Evolutionary conservation across 257 asterid genomes (phyloP).

Genomic region (Nicotiana sylvestris): DNA sequence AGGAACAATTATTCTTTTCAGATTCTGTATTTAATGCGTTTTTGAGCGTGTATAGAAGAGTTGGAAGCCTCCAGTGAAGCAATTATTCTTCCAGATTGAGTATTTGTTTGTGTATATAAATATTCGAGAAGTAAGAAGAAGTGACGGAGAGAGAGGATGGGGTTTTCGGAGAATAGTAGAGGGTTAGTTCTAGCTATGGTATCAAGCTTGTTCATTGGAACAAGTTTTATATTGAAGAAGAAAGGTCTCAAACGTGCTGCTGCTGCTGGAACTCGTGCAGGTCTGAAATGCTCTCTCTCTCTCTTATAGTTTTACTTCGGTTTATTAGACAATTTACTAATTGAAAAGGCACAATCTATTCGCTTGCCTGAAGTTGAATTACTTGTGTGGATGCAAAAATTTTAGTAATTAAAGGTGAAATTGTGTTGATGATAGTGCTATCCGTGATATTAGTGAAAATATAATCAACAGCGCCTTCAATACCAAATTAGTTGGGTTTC

Average conservation of each 20-base stretch:
- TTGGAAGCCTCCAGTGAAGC: neutral
- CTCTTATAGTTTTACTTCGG: neutral
- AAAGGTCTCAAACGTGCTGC: conserved; percentile 90
- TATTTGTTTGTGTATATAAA: neutral
- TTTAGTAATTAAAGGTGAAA: neutral
- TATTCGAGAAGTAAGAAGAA: neutral
- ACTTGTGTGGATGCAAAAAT: neutral
- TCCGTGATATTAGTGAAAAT: neutral
- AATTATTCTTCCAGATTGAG: neutral
- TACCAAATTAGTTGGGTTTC: neutral
- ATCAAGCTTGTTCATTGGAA: conserved; percentile 83
- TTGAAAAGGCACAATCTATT: neutral
- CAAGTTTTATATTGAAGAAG: conserved; percentile 88
- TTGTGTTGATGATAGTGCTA: neutral
- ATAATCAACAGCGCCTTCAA: neutral
- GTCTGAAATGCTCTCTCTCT: conserved; percentile 12
- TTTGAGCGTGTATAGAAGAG: conserved; percentile 1
- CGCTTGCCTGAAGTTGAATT: neutral
- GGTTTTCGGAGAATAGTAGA: conserved; percentile 61
- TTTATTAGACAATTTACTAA: neutral
- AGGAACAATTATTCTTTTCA: neutral
- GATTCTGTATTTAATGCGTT: neutral
- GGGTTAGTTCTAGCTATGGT: conserved; percentile 78
- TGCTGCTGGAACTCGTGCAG: conserved; percentile 74
- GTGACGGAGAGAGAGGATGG: conserved; percentile 24